A percentile compares a stretch with the other conserved stretches of the same genome.
Conservation (phyloP, 1,284 basidiomycete genomes). For the Hemileia vastatrix region DNA sequence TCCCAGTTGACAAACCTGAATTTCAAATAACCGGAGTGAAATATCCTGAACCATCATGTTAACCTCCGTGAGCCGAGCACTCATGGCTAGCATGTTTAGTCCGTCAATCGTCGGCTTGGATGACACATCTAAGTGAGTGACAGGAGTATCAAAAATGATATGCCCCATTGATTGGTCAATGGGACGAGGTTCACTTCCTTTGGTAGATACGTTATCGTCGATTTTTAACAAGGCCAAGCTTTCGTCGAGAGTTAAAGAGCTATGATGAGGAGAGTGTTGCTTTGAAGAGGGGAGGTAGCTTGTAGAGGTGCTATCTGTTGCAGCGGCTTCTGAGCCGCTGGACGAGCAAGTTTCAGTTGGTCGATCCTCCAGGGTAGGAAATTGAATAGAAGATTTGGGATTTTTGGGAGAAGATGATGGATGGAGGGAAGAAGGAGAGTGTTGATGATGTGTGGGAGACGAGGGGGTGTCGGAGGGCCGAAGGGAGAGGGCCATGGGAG, state of each 20-base stretch:
- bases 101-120: neutral
- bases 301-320: neutral
- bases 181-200: neutral
- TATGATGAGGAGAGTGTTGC: neutral
- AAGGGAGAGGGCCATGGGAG: neutral
- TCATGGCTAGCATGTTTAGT: neutral
- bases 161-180: neutral
- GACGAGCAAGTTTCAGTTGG: neutral
- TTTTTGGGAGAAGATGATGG: neutral
- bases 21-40: constrained; percentile 4
- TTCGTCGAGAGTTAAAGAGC: neutral
- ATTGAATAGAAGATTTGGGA: neutral
- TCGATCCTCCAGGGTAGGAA: neutral
- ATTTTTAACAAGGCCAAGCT: neutral
- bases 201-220: neutral
- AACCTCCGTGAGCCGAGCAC: constrained; percentile 4
- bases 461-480: neutral
- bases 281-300: no score
- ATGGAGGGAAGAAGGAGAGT: neutral
- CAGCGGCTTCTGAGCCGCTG: neutral
- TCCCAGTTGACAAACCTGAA: neutral
- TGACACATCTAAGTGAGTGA: neutral
- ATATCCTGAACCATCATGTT: constrained; percentile 14
- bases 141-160: neutral
- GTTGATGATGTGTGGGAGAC: neutral